Evolutionary conservation across 768 basidiomycete genomes (phyloP), one percentile per base, ranked within the genome.

Genomic region (Pulveroboletus ravenelii): DNA sequence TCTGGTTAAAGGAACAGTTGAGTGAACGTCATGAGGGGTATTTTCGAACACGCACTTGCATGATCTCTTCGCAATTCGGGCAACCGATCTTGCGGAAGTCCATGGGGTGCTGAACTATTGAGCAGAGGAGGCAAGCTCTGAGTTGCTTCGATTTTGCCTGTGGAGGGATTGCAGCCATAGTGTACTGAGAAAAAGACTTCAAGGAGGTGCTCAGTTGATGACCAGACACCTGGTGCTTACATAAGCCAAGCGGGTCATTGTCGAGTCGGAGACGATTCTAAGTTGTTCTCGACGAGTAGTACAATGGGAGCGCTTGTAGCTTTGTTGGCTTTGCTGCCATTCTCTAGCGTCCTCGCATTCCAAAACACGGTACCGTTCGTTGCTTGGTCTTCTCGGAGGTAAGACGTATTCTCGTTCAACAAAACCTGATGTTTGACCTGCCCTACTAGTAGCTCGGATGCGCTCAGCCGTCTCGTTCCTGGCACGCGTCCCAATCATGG

Each of bases 1-100:
- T 85, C 94, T 98, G 57, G 48, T 42, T 18, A 37, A 47, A 17
- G 40, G 31, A 31, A 42, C n/a, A 14, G 17, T 46, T 29, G 18
- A 30, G 30, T 34, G 43, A 35, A 54, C n/a, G 23, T 12, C 43
- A 27, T 5, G 13, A 44, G 5, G 46, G 6, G 51, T 25, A 20
- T 27, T 8, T 23, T 34, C 34, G 34, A 34, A 29, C 7, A 66
- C 79, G 48, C 52, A 94, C 95, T 77, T 93, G 87, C 67, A 98
- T 79, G 57, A 94, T 77, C 64, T 95, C 91, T 60, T 98, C 95
- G 64, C 96, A 99, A 67, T 99, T 99, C 39, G 95, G 95, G 66
- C 96, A 99, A 6, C 96, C 96, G 18, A 75, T 71, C 59, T 80
- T 84, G 38, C 85, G 75, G 66, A 97, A 99, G 58, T 97, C 95